A percentile compares a stretch with the other conserved stretches of the same genome.
Evolutionary conservation across 78 protist genomes (phyloP).

Genomic region (Speleostelium caveatum): DNA sequence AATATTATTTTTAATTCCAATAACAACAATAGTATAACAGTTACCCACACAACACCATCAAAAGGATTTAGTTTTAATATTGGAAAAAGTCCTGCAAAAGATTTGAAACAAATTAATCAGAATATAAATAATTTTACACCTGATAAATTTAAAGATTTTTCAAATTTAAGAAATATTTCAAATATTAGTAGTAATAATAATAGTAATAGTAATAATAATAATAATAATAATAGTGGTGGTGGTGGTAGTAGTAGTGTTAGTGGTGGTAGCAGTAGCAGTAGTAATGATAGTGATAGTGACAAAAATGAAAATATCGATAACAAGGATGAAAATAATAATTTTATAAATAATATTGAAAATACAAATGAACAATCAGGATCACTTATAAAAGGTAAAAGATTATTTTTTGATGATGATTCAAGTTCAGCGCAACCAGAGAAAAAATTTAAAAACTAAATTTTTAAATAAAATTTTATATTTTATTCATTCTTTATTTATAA

Average conservation of each 20-base stretch:
- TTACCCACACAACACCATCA: not conserved
- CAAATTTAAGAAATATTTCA: not conserved
- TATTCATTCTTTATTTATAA: no score
- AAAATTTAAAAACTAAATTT: no score
- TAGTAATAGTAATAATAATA: not conserved
- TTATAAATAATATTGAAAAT: no score
- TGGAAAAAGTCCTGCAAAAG: conserved; percentile 53
- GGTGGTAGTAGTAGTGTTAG: not conserved
- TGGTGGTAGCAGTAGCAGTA: not conserved
- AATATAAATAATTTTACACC: not conserved
- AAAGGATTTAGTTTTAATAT: conserved; percentile 3
- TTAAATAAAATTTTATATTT: no score
- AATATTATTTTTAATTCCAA: not conserved
- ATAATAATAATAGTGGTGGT: not conserved
- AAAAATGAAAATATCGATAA: not conserved
- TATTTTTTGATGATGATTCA: not conserved
- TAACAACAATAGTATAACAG: not conserved
- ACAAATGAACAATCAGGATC: no score
- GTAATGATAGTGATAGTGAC: not conserved
- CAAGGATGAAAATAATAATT: conserved; percentile 7
- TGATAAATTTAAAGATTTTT: not conserved
- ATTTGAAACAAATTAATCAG: conserved; percentile 17
- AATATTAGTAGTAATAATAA: not conserved
- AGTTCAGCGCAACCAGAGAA: no score
- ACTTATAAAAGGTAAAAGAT: conserved; percentile 24